phyloP scores from a whole-genome alignment of 1,284 basidiomycete species.

The Austroboletus niveus region DNA sequence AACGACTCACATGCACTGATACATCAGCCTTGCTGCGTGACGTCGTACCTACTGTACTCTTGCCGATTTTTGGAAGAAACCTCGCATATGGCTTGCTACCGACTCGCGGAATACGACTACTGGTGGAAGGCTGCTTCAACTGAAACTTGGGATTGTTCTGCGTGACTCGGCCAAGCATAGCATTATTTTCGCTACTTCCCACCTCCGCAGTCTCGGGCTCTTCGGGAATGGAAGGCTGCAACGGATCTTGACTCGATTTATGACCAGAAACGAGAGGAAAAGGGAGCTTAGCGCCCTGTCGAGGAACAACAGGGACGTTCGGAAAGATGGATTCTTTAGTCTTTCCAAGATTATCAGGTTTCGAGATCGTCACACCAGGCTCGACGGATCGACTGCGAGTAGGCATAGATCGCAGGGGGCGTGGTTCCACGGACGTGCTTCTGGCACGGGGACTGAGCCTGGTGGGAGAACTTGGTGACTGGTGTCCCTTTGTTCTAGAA shows the following conservation, averaged over 20 bases:
- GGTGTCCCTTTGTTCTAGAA: slow-evolving; percentile 23
- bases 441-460: slow-evolving; percentile 20
- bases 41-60: not conserved
- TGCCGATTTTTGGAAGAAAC: slow-evolving; percentile 26
- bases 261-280: slow-evolving; percentile 40
- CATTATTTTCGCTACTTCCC: not conserved
- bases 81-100: slow-evolving; percentile 64
- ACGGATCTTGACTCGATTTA: slow-evolving; percentile 15
- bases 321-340: slow-evolving; percentile 23
- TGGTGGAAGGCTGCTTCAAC: slow-evolving; percentile 52
- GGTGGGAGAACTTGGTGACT: slow-evolving; percentile 24
- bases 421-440: slow-evolving; percentile 29
- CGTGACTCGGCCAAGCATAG: not conserved
- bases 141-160: slow-evolving; percentile 40
- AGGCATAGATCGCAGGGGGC: slow-evolving; percentile 4
- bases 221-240: slow-evolving; percentile 33
- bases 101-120: slow-evolving; percentile 67
- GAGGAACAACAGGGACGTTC: slow-evolving; percentile 12
- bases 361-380: slow-evolving; percentile 13
- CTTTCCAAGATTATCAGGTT: slow-evolving; percentile 10
- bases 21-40: not conserved
- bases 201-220: slow-evolving; percentile 16
- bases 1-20: slow-evolving; percentile 18
- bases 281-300: slow-evolving; percentile 37
- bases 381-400: slow-evolving; percentile 34